phyloP scores from a whole-genome alignment of 2,329 filamentous ascomycete species.

The Aspergillus amoenus region DNA sequence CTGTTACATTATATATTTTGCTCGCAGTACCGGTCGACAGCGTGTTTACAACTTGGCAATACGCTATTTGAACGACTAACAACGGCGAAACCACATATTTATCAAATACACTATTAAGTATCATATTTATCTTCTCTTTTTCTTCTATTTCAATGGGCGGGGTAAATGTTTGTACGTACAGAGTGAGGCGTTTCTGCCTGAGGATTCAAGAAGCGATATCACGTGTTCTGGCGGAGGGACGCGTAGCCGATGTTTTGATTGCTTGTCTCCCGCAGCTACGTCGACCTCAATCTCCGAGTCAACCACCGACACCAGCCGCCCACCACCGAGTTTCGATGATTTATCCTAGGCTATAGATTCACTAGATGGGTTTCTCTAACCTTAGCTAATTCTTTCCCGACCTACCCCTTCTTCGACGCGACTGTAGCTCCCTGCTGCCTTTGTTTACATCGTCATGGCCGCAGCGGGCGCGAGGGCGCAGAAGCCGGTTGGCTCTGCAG shows the following conservation, averaged over 20 bases:
- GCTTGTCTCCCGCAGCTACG: conserved; percentile 15
- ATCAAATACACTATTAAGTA: neutral
- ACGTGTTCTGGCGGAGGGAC: conserved; percentile 19
- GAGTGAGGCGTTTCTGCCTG: neutral
- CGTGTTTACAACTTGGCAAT: too few species aligned
- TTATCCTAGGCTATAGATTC: neutral
- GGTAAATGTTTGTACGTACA: neutral
- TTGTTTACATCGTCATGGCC: conserved; percentile 44
- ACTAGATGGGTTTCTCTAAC: neutral
- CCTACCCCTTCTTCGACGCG: conserved; percentile 1
- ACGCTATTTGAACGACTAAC: too few species aligned
- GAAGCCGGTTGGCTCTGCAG: conserved; percentile 69
- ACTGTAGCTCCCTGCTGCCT: conserved; percentile 16
- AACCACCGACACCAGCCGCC: conserved; percentile 8
- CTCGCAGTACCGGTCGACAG: too few species aligned
- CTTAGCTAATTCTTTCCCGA: conserved; percentile 8
- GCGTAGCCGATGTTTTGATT: conserved; percentile 23
- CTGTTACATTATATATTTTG: too few species aligned
- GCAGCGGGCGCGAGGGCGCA: conserved; percentile 39
- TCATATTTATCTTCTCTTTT: neutral
- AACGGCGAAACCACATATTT: too few species aligned
- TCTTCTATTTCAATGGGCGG: neutral
- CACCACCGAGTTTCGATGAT: conserved; percentile 17
- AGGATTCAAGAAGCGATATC: neutral
- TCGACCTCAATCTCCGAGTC: conserved; percentile 15